Conservation (phyloP, 805 yeast species). For the Sugiyamaella smithiae region DNA sequence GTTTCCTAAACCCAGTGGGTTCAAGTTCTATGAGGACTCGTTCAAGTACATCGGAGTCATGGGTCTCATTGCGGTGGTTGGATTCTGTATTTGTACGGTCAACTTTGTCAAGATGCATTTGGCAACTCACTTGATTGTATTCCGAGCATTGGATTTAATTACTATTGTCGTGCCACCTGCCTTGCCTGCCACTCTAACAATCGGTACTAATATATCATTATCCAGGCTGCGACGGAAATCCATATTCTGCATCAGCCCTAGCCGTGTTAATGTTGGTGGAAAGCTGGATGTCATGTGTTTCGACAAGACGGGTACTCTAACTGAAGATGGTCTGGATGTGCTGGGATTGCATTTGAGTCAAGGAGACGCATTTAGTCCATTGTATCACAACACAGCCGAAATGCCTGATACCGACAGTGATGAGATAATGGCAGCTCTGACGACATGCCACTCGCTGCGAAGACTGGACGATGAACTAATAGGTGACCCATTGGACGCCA, state of each 20-base stretch:
- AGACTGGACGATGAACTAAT: slow-evolving; percentile 71
- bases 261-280: slow-evolving; percentile 94
- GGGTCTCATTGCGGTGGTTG: slow-evolving; percentile 79
- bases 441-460: slow-evolving; percentile 86
- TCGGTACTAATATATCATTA: slow-evolving; percentile 92
- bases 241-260: slow-evolving; percentile 90
- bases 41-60: slow-evolving; percentile 94
- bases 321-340: slow-evolving; percentile 94
- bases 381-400: slow-evolving; percentile 8
- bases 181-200: slow-evolving; percentile 92
- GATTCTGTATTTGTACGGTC: slow-evolving; percentile 78
- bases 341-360: slow-evolving; percentile 52
- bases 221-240: slow-evolving; percentile 63
- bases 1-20: slow-evolving; percentile 91
- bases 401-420: slow-evolving; percentile 5
- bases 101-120: slow-evolving; percentile 78
- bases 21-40: slow-evolving; percentile 90
- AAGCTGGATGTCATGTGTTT: slow-evolving; percentile 86
- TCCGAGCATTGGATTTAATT: slow-evolving; percentile 88
- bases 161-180: slow-evolving; percentile 99
- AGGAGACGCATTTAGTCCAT: slow-evolving; percentile 23
- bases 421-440: slow-evolving; percentile 48
- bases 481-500: slow-evolving; percentile 92
- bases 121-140: slow-evolving; percentile 62
- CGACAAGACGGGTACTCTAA: slow-evolving; percentile 96